Evolutionary conservation across 257 asterid species (phyloP), one percentile per base, ranked within the genome.

Genomic region (Oldenlandia corymbosa): DNA sequence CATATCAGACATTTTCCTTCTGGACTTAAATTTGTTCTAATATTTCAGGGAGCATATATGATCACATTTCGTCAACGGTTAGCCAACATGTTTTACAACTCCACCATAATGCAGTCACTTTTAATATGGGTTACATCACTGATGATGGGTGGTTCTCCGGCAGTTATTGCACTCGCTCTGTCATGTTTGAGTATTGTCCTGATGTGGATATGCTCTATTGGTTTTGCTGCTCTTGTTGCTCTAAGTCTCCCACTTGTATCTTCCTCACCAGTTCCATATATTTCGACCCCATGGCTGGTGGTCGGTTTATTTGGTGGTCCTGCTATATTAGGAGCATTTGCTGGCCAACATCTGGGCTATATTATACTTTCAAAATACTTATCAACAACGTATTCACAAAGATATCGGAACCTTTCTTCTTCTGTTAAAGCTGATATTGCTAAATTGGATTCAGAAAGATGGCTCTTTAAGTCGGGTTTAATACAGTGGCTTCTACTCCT

Each of bases 361-460:
- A 70, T 65, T 52, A 48, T 84, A 71, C 88, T 87, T 46, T 54
- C 71, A 58, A 79, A 79, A 32, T 81, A 84, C 72, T 77, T 89
- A 78, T 75, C 76, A 50, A 62, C 74, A 53, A 58, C 73, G 24
- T 77, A 70, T 73, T 54, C 71, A 43, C 68, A 71, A 67, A 81
- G 77, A 68, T 80, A 60, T 76, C 71, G 64, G 55, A 78, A 76
- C 58, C 70, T 90, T 30, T 76, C 97, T 60, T 77, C 75, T 32
- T 71, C 67, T 69, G 68, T 67, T 61, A 80, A 62, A 61, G 78
- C 78, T 34, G 80, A 73, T 54, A 65, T 84, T 80, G 95, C 96
- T 56, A 83, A 85, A 79, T 83, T 93, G 74, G 97, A 90, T 69
- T 88, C 99, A 4, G 99, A 93, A 83, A 84, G 99, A 80, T 90